phyloP scores from a whole-genome alignment of 2,329 filamentous ascomycete genomes.

The Epichloe sylvatica region DNA sequence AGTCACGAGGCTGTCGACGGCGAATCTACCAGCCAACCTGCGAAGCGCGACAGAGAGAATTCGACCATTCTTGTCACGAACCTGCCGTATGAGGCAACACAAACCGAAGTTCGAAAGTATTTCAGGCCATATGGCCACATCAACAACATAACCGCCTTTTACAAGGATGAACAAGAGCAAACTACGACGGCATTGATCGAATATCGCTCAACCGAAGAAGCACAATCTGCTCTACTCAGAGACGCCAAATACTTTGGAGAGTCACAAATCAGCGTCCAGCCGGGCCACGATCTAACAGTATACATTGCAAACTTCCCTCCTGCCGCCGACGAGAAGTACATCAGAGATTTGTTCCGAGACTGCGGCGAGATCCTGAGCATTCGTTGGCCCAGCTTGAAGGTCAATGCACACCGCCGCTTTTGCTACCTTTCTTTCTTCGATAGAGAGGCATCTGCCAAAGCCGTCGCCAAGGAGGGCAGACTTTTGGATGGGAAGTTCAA shows the following conservation, averaged over 20 bases:
- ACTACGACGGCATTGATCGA: slow-evolving; percentile 67
- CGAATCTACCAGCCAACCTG: slow-evolving; percentile 15
- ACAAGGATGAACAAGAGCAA: slow-evolving; percentile 45
- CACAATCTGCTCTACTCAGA: slow-evolving; percentile 63
- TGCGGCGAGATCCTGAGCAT: slow-evolving; percentile 76
- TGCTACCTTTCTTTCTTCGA: slow-evolving; percentile 87
- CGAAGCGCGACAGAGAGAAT: slow-evolving; percentile 80
- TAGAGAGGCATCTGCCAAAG: slow-evolving; percentile 51
- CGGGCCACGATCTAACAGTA: slow-evolving; percentile 66
- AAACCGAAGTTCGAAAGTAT: slow-evolving; percentile 69
- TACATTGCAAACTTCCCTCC: slow-evolving; percentile 87
- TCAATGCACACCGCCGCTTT: slow-evolving; percentile 77
- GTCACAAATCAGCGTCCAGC: slow-evolving; percentile 56
- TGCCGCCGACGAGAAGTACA: slow-evolving; percentile 54
- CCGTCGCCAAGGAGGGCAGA: slow-evolving; percentile 58
- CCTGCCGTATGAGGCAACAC: slow-evolving; percentile 54
- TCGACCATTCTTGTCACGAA: slow-evolving; percentile 71
- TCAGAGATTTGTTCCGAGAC: slow-evolving; percentile 53
- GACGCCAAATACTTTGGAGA: slow-evolving; percentile 69
- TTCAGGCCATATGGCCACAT: slow-evolving; percentile 84
- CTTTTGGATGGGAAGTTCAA: slow-evolving; percentile 53
- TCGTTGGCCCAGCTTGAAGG: slow-evolving; percentile 83
- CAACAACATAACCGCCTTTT: slow-evolving; percentile 54
- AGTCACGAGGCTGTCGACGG: slow-evolving; percentile 20
- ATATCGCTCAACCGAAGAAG: slow-evolving; percentile 69